A percentile compares a stretch with the other conserved stretches of the same genome.
Evolutionary conservation across 176 grass and related monocot genomes (phyloP).

Genomic region (Saccharum officinarum): DNA sequence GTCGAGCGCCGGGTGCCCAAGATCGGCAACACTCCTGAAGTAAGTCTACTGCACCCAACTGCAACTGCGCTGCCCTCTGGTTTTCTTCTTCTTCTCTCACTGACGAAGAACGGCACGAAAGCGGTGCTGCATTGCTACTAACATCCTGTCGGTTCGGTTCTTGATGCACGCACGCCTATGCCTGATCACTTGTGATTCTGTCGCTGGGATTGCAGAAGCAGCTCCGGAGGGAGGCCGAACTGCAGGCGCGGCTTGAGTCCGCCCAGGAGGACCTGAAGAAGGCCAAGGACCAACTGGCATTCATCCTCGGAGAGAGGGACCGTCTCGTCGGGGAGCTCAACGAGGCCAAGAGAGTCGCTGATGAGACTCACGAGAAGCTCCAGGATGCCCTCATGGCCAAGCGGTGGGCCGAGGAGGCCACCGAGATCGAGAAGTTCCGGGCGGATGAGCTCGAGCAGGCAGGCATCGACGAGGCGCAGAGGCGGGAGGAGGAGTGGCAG

Average conservation of each 20-base stretch:
- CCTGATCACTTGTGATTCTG: background rate
- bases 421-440: slow-evolving; percentile 87
- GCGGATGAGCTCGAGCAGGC: slow-evolving; percentile 85
- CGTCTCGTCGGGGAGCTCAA: slow-evolving; percentile 60
- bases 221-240: slow-evolving; percentile 45
- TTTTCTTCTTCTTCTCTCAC: no score
- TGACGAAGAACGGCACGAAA: background rate
- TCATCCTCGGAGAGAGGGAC: slow-evolving; percentile 66
- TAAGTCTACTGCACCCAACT: slow-evolving; percentile 31
- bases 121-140: background rate
- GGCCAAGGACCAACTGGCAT: slow-evolving; percentile 69
- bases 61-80: background rate
- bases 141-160: background rate
- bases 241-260: slow-evolving; percentile 64
- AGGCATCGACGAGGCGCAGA: slow-evolving; percentile 63
- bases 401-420: slow-evolving; percentile 75
- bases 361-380: slow-evolving; percentile 76
- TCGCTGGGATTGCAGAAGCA: slow-evolving; percentile 61
- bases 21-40: slow-evolving; percentile 73
- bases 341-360: slow-evolving; percentile 59
- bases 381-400: slow-evolving; percentile 71
- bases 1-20: slow-evolving; percentile 78
- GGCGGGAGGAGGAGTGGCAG: slow-evolving; percentile 64
- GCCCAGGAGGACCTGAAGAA: slow-evolving; percentile 77
- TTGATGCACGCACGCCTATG: slow-evolving; percentile 7